Evolutionary conservation across 352 stramenopile genomes (phyloP).

Genomic region (Phytophthora tubulina): DNA sequence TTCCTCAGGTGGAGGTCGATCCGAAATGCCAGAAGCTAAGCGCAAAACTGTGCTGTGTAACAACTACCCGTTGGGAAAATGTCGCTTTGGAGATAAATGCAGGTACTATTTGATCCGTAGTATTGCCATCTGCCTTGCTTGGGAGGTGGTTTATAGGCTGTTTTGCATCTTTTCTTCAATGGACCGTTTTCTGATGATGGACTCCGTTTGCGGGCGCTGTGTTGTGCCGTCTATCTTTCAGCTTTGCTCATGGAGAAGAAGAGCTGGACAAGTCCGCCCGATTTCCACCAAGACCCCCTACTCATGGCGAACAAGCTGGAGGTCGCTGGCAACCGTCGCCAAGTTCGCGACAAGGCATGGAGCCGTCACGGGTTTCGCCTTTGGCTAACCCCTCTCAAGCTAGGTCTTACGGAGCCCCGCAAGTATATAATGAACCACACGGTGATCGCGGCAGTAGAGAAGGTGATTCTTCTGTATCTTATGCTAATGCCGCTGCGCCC

Average conservation of each 20-base stretch:
- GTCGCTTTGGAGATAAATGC: conserved; percentile 87
- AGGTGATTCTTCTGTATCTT: conserved; percentile 60
- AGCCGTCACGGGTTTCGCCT: conserved; percentile 31
- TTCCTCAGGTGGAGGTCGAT: conserved; percentile 20
- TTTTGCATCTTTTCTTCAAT: conserved; percentile 32
- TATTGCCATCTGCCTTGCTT: conserved; percentile 23
- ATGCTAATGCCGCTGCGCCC: conserved; percentile 48
- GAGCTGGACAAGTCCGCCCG: conserved; percentile 56
- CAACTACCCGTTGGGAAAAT: conserved; percentile 78
- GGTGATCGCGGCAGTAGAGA: conserved; percentile 56
- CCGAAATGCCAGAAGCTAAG: conserved; percentile 57
- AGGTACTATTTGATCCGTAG: conserved; percentile 63
- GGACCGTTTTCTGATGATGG: conserved; percentile 43
- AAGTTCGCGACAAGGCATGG: conserved; percentile 26
- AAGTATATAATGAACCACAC: conserved; percentile 73
- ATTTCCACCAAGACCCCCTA: conserved; percentile 26
- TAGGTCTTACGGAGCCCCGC: conserved; percentile 68
- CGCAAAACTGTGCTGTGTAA: conserved; percentile 85
- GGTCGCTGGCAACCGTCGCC: conserved; percentile 42
- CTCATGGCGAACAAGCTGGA: conserved; percentile 32
- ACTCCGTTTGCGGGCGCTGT: conserved; percentile 33
- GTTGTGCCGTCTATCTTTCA: conserved; percentile 48
- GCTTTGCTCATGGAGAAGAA: conserved; percentile 85
- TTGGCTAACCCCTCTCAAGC: conserved; percentile 48
- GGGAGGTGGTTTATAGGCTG: conserved; percentile 21